A percentile compares a stretch with the other conserved stretches of the same genome.
Conservation (phyloP, 176 grass and related monocot species). For the Musa itinerans region DNA sequence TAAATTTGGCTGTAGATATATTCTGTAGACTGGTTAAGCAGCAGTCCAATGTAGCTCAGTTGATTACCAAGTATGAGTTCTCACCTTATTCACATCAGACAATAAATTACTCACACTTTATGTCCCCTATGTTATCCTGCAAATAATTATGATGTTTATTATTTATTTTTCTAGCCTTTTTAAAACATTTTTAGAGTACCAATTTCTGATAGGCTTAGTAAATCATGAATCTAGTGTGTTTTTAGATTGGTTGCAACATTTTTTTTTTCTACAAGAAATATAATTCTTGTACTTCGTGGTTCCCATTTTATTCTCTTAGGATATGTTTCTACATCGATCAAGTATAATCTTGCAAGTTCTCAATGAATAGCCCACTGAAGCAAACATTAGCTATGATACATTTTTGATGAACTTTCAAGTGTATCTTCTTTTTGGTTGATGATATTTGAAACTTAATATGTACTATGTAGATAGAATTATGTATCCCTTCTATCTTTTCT, state of each 20-base stretch:
- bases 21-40: slow-evolving; percentile 99
- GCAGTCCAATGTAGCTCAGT: slow-evolving; percentile 81
- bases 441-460: too few species aligned
- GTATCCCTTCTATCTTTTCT: too few species aligned
- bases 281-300: background rate
- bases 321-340: too few species aligned
- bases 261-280: background rate
- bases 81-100: background rate
- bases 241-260: background rate
- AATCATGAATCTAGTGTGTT: background rate
- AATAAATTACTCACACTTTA: background rate
- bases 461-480: too few species aligned
- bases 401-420: too few species aligned
- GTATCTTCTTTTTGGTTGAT: too few species aligned
- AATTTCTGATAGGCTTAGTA: background rate
- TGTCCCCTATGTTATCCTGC: background rate
- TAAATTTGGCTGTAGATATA: slow-evolving; percentile 89
- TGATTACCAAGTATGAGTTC: slow-evolving; percentile 71
- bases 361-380: too few species aligned
- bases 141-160: background rate
- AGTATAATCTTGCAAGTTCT: too few species aligned
- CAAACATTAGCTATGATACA: too few species aligned
- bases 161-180: background rate
- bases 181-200: background rate
- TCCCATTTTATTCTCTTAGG: too few species aligned